These are phyloP conservation scores for Beta vulgaris DNA, from an alignment of 148 eudicot genomes.

Conservation along the genomic window DNA sequence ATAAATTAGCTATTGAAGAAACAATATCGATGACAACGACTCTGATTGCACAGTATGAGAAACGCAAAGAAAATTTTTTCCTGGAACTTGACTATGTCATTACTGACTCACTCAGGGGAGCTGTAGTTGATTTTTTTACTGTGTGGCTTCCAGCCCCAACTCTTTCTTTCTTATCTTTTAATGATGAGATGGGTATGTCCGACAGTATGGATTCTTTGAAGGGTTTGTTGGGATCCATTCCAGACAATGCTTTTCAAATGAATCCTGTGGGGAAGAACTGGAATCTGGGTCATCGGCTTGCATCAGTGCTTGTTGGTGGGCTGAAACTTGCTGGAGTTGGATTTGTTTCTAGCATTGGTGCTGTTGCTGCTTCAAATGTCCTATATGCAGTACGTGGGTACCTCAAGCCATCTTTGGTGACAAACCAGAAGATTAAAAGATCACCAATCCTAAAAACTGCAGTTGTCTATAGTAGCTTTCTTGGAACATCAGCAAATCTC, in stretches of 20 bases:
- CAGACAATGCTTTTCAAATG: conserved; percentile 93
- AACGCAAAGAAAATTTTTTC: conserved; percentile 83
- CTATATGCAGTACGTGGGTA: conserved; percentile 50
- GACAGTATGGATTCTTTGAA: conserved; percentile 63
- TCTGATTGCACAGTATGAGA: conserved; percentile 85
- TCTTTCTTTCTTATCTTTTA: conserved; percentile 68
- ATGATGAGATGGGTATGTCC: conserved; percentile 49
- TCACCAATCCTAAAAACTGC: conserved; percentile 88
- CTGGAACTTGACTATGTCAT: conserved; percentile 86
- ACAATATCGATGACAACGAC: conserved; percentile 86
- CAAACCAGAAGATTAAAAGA: conserved; percentile 48
- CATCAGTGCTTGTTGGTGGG: conserved; percentile 87
- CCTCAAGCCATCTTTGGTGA: conserved; percentile 59
- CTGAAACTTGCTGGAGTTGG: conserved; percentile 87
- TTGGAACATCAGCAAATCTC: conserved; percentile 90
- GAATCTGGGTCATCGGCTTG: conserved; percentile 72
- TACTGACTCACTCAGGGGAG: conserved; percentile 80
- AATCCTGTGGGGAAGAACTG: conserved; percentile 83
- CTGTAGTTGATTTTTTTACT: conserved; percentile 87
- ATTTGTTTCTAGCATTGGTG: conserved; percentile 86
- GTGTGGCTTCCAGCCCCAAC: conserved; percentile 99
- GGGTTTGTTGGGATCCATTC: conserved; percentile 83
- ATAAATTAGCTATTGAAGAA: conserved; percentile 93
- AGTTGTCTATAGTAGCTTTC: conserved; percentile 62
- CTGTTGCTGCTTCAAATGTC: conserved; percentile 84